Base-by-base conservation (phyloP, 2,329 filamentous ascomycete species). In the Periconia sp. region DNA sequence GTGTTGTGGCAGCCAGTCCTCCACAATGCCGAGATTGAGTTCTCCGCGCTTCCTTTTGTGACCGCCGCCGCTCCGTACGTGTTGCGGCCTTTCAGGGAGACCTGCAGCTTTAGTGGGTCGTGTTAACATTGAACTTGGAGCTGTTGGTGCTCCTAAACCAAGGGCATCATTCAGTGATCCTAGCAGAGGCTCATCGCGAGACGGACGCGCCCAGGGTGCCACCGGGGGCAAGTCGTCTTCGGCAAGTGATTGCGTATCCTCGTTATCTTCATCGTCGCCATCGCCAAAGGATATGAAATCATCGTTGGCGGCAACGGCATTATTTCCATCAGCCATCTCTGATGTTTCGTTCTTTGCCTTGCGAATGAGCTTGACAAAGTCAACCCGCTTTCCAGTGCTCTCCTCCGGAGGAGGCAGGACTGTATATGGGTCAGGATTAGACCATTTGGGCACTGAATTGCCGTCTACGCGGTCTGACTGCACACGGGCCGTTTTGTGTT, bases 361-460 rank as follows among this genome's bases (percentile, higher is more conserved):
- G 56, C 92, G 86, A 56, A 97, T 96, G 48, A 96, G 72, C 61
- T 95, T 89, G 24, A 97, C 89, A 26, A 96, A 86, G 54, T 96
- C 91, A 55, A 84, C 86, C 69, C 87, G 90, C 71, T 94, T 95
- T 15, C 81, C 80, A 26, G 82, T 78, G 4, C 76, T 78, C 40
- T 91, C 87, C 52, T 92, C 87, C 0, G 85, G 82, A 5, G 90
- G 91, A 7, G 92, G 92, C 8, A 96, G 76, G 2, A 84, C 88
- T 5, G 89, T 95, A 70, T 97, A 96, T 0, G 92, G 91, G 66
- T 97, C 92, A 3, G 92, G 92, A 57, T 97, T 97, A 4, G 91
- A 96, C 92, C 92, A 97, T 68, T 88, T 91, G 3, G 91, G 90
- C 4, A 66, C 65, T 5, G 63, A 65, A 30, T 70, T 48, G 46